Percentiles rank a stretch among this genome's conserved stretches.
Evolutionary conservation across 179 eudicot species (phyloP).

Genomic region (Pouteria campechiana): DNA sequence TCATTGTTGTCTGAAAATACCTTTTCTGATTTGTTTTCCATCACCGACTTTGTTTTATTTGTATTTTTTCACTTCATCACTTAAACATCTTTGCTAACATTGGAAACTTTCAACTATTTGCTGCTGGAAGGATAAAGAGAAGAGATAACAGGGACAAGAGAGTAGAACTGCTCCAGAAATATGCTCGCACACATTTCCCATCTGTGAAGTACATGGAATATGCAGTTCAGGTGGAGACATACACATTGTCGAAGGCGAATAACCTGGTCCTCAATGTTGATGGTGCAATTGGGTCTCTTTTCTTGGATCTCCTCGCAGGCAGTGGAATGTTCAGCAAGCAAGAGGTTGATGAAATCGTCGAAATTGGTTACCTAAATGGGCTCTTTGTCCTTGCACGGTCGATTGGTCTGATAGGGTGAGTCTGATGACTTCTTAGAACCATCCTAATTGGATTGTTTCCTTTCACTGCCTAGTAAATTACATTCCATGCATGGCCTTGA

Average conservation of each 20-base stretch:
- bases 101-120: slow-evolving; percentile 3
- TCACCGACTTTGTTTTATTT: no score
- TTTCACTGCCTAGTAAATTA: no score
- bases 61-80: no score
- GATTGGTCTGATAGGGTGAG: slow-evolving; percentile 99
- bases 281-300: slow-evolving; percentile 92
- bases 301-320: slow-evolving; percentile 93
- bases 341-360: slow-evolving; percentile 93
- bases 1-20: no score
- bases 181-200: slow-evolving; percentile 82
- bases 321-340: slow-evolving; percentile 94
- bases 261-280: slow-evolving; percentile 91
- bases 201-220: slow-evolving; percentile 97
- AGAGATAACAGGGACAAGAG: slow-evolving; percentile 99
- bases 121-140: slow-evolving; percentile 72
- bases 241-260: slow-evolving; percentile 92
- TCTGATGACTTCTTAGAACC: neutral
- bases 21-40: no score
- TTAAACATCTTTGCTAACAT: no score
- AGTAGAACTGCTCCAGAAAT: slow-evolving; percentile 82
- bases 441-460: neutral
- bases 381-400: slow-evolving; percentile 94
- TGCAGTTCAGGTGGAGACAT: slow-evolving; percentile 91
- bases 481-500: no score
- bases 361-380: slow-evolving; percentile 86